Conservation (phyloP, 2,329 filamentous ascomycete species). For the Aureobasidium subglaciale region DNA sequence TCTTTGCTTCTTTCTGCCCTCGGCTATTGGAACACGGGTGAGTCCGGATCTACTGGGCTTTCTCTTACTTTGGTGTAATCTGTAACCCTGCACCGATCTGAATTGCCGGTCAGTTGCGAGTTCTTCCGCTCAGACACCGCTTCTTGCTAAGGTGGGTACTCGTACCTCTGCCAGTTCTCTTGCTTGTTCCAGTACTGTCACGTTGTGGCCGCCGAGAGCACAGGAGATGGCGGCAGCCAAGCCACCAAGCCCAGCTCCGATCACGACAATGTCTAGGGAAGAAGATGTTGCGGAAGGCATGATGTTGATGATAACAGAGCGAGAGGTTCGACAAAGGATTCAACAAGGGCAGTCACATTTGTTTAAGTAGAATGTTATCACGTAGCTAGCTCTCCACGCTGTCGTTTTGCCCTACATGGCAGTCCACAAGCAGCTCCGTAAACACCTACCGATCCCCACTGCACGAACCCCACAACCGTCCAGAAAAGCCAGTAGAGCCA, state of each 20-base stretch:
- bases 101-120: not conserved
- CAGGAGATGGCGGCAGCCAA: conserved; percentile 28
- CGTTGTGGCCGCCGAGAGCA: conserved; percentile 27
- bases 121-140: not conserved
- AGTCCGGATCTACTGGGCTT: conserved; percentile 16
- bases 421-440: conserved; percentile 3
- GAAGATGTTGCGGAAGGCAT: conserved; percentile 11
- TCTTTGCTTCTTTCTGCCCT: not conserved
- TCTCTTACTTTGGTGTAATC: conserved; percentile 38
- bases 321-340: not conserved
- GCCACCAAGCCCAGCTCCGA: conserved; percentile 30
- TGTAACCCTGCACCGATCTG: conserved; percentile 48
- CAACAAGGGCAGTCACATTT: not conserved
- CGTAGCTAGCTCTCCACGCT: not conserved
- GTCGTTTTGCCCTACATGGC: not conserved
- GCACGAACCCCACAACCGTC: not conserved
- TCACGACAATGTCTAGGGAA: conserved; percentile 25
- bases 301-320: not conserved
- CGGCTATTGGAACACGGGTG: conserved; percentile 17
- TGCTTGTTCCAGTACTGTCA: conserved; percentile 26
- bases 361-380: not conserved
- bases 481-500: not conserved
- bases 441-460: conserved; percentile 6
- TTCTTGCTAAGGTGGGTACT: not conserved
- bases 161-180: conserved; percentile 22